These are phyloP conservation scores for Neurospora terricola DNA, from an alignment of 495 filamentous ascomycete genomes.

Conservation along the genomic window DNA sequence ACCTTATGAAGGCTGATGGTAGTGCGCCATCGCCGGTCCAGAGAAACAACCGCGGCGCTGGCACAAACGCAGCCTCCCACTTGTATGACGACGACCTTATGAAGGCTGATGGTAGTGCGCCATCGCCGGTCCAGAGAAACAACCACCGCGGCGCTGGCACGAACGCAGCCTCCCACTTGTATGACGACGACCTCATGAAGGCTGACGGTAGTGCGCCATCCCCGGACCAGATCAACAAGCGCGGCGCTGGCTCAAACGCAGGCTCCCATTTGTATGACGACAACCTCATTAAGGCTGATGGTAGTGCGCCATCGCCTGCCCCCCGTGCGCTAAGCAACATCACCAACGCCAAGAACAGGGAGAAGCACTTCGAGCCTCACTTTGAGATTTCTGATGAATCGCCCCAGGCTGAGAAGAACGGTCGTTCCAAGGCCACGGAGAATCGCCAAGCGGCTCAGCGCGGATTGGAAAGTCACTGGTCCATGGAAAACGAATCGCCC, in stretches of 20 bases:
- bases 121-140: slow-evolving; percentile 20
- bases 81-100: slow-evolving; percentile 40
- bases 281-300: slow-evolving; percentile 53
- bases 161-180: slow-evolving; percentile 60
- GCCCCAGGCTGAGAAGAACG: slow-evolving; percentile 24
- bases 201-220: slow-evolving; percentile 52
- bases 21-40: slow-evolving; percentile 42
- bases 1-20: slow-evolving; percentile 24
- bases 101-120: slow-evolving; percentile 44
- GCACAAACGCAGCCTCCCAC: slow-evolving; percentile 50
- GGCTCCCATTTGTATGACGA: slow-evolving; percentile 67
- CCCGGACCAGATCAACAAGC: slow-evolving; percentile 19
- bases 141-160: slow-evolving; percentile 39
- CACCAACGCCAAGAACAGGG: slow-evolving; percentile 55
- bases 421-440: slow-evolving; percentile 26
- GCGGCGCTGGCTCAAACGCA: slow-evolving; percentile 46
- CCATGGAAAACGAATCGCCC: slow-evolving; percentile 52
- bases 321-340: slow-evolving; percentile 43
- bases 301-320: slow-evolving; percentile 19
- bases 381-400: slow-evolving; percentile 59
- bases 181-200: slow-evolving; percentile 61
- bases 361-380: slow-evolving; percentile 64
- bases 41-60: slow-evolving; percentile 29
- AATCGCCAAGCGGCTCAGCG: slow-evolving; percentile 51
- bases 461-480: slow-evolving; percentile 61